phyloP scores from a whole-genome alignment of 208 protist species.

The Trichomonas tenax region DNA sequence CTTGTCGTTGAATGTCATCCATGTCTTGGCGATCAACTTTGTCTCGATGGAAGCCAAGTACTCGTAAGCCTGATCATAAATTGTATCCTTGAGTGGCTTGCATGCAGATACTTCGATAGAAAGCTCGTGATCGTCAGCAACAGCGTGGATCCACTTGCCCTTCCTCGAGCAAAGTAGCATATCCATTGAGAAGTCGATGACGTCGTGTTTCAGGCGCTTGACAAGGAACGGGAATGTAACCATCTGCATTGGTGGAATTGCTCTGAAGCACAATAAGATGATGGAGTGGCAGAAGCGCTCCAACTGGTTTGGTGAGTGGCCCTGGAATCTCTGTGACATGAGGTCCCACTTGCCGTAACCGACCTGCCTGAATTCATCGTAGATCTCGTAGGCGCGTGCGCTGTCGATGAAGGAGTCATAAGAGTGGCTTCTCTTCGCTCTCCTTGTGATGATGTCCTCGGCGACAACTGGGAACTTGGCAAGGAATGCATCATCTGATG shows the following conservation, averaged over 20 bases:
- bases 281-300: not conserved
- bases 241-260: not conserved
- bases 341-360: not conserved
- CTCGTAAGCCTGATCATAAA: not conserved
- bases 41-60: not conserved
- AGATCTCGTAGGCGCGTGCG: not conserved
- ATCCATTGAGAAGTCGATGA: not conserved
- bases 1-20: not conserved
- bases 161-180: not conserved
- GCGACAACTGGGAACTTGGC: not conserved
- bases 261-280: not conserved
- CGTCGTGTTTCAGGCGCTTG: not conserved
- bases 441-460: not conserved
- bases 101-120: not conserved
- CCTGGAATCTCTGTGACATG: not conserved
- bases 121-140: not conserved
- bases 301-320: not conserved
- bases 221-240: not conserved
- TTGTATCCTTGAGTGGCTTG: not conserved
- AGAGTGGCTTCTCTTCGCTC: not conserved
- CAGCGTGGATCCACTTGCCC: not conserved
- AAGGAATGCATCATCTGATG: not conserved
- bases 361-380: not conserved
- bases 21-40: not conserved
- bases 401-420: not conserved